Percentiles rank a stretch among this genome's conserved stretches.
These are phyloP conservation scores for Candida ulmi DNA, from an alignment of 805 yeast genomes.

Conservation along the genomic window DNA sequence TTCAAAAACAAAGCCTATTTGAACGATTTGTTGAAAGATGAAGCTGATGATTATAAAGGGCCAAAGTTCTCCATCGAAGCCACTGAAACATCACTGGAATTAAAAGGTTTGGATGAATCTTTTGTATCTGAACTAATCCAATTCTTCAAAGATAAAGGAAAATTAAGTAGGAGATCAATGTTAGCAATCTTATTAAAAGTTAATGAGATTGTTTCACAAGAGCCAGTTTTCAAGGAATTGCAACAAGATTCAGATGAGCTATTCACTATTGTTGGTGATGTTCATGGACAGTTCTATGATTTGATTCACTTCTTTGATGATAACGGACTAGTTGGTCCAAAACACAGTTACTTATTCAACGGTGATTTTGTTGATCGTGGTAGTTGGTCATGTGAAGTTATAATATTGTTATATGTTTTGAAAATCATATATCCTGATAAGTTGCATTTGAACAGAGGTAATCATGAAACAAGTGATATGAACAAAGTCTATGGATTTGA, in stretches of 20 bases:
- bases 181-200: constrained; percentile 76
- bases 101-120: constrained; percentile 35
- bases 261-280: constrained; percentile 92
- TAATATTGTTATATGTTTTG: constrained; percentile 68
- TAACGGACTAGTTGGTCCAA: constrained; percentile 63
- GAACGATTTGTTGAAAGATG: neutral
- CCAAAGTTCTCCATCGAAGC: constrained; percentile 40
- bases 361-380: constrained; percentile 99
- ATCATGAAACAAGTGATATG: constrained; percentile 96
- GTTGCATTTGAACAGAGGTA: constrained; percentile 83
- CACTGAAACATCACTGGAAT: constrained; percentile 21
- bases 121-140: constrained; percentile 64
- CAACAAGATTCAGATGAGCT: constrained; percentile 21
- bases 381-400: constrained; percentile 97
- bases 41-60: constrained; percentile 48
- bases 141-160: constrained; percentile 67
- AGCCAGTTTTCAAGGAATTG: constrained; percentile 74
- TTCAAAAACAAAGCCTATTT: constrained; percentile 16
- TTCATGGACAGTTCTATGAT: constrained; percentile 95
- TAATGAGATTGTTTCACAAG: constrained; percentile 54
- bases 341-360: constrained; percentile 79
- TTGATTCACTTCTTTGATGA: constrained; percentile 69
- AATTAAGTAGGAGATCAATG: constrained; percentile 75
- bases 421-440: constrained; percentile 70
- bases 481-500: constrained; percentile 94